Evolutionary conservation across 306 rosid genomes (phyloP).

Genomic region (Senna siamea): DNA sequence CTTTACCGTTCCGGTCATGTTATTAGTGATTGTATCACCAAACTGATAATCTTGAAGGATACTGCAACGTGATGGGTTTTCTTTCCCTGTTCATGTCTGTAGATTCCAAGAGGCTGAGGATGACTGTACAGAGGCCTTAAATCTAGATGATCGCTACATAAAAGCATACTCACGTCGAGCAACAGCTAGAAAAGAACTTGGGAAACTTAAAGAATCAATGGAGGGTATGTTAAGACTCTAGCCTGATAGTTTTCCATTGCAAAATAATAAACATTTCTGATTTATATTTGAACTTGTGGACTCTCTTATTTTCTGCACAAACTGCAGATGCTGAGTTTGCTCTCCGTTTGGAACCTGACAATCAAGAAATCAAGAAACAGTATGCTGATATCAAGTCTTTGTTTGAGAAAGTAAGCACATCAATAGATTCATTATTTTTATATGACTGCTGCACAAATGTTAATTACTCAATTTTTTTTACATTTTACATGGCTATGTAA

Average conservation of each 20-base stretch:
- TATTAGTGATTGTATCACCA: conserved; percentile 11
- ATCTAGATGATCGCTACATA: conserved; percentile 90
- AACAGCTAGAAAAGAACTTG: conserved; percentile 88
- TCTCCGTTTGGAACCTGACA: conserved; percentile 87
- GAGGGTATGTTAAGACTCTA: conserved; percentile 63
- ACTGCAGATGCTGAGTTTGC: conserved; percentile 92
- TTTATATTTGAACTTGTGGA: conserved; percentile 41
- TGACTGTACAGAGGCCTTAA: conserved; percentile 95
- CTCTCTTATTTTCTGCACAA: conserved; percentile 44
- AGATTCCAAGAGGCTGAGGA: conserved; percentile 91
- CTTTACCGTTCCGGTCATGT: not conserved
- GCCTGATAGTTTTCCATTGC: conserved; percentile 27
- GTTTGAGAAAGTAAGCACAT: conserved; percentile 71
- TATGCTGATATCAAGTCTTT: conserved; percentile 76
- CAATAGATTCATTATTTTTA: not conserved
- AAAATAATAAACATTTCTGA: conserved; percentile 5
- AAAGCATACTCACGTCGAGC: conserved; percentile 95
- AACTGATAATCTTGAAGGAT: conserved; percentile 33
- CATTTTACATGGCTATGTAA: conserved; percentile 15
- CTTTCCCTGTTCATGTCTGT: conserved; percentile 38
- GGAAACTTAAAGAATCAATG: conserved; percentile 75
- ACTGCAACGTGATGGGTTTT: conserved; percentile 11
- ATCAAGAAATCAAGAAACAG: conserved; percentile 93
- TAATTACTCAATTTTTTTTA: not conserved
- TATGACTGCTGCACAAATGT: conserved; percentile 8